phyloP scores from a whole-genome alignment of 345 rosid genomes.

The Erodium maritimum region DNA sequence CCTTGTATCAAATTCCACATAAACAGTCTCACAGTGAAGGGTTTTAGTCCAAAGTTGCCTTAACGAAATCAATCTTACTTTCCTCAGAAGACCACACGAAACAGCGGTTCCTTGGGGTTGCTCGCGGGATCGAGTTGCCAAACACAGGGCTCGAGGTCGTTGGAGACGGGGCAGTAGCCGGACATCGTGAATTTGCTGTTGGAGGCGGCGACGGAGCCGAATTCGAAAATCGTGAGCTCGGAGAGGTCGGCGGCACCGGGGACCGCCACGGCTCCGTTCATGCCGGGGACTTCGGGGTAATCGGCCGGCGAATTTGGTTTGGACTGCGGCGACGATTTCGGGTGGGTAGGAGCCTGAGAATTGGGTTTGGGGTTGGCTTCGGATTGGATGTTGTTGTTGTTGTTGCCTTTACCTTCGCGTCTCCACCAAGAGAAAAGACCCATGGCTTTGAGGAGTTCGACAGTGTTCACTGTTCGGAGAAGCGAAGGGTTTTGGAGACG shows the following conservation, averaged over 20 bases:
- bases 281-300: constrained; percentile 28
- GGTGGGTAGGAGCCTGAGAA: too few species aligned
- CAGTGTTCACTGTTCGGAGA: too few species aligned
- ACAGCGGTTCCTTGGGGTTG: constrained; percentile 70
- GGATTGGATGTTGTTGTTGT: constrained; percentile 21
- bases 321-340: background rate
- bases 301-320: constrained; percentile 13
- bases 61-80: background rate
- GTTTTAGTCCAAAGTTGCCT: background rate
- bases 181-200: constrained; percentile 78
- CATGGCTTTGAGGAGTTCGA: constrained; percentile 22
- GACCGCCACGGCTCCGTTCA: constrained; percentile 87
- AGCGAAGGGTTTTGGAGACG: too few species aligned
- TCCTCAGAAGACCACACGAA: constrained; percentile 74
- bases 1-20: too few species aligned
- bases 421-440: constrained; percentile 83
- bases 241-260: constrained; percentile 34
- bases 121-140: constrained; percentile 75
- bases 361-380: constrained; percentile 7
- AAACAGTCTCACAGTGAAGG: background rate
- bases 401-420: constrained; percentile 14
- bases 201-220: constrained; percentile 65
- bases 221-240: constrained; percentile 78
- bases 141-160: constrained; percentile 88
- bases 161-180: constrained; percentile 87